A percentile compares a stretch with the other conserved stretches of the same genome.
These are phyloP conservation scores for Zygoascus ofunaensis DNA, from an alignment of 805 yeast genomes.

Conservation along the genomic window DNA sequence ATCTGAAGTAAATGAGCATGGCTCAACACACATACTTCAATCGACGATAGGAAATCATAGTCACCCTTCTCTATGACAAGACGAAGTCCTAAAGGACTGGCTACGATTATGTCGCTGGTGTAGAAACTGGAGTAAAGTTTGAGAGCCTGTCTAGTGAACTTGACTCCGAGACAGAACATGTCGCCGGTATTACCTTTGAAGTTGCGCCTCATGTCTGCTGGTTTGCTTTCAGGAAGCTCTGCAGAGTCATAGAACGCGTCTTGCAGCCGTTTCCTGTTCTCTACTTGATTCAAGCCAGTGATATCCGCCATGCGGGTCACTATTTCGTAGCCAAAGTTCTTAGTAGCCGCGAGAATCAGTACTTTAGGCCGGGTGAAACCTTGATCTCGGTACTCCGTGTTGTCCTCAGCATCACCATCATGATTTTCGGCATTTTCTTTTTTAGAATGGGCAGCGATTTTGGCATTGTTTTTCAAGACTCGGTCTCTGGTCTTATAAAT, in stretches of 20 bases:
- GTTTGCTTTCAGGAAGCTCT: constrained; percentile 47
- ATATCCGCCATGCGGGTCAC: constrained; percentile 52
- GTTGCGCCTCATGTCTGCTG: constrained; percentile 68
- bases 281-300: constrained; percentile 66
- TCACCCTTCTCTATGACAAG: constrained; percentile 69
- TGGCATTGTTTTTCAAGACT: constrained; percentile 67
- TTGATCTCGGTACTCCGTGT: constrained; percentile 74
- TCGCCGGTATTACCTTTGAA: constrained; percentile 90
- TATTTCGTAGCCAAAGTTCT: constrained; percentile 65
- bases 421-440: constrained; percentile 16
- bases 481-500: constrained; percentile 77
- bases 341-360: constrained; percentile 71
- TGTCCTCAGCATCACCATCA: constrained; percentile 32
- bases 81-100: constrained; percentile 84
- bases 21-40: constrained; percentile 73
- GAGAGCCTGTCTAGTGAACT: constrained; percentile 78
- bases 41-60: constrained; percentile 77
- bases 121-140: constrained; percentile 79
- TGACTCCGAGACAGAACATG: constrained; percentile 83
- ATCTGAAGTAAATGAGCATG: constrained; percentile 77
- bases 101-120: constrained; percentile 75
- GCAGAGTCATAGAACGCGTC: constrained; percentile 55
- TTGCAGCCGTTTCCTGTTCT: constrained; percentile 67
- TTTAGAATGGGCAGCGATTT: constrained; percentile 38
- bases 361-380: constrained; percentile 94